phyloP scores from a whole-genome alignment of 495 filamentous ascomycete species.

The Physcia stellaris region DNA sequence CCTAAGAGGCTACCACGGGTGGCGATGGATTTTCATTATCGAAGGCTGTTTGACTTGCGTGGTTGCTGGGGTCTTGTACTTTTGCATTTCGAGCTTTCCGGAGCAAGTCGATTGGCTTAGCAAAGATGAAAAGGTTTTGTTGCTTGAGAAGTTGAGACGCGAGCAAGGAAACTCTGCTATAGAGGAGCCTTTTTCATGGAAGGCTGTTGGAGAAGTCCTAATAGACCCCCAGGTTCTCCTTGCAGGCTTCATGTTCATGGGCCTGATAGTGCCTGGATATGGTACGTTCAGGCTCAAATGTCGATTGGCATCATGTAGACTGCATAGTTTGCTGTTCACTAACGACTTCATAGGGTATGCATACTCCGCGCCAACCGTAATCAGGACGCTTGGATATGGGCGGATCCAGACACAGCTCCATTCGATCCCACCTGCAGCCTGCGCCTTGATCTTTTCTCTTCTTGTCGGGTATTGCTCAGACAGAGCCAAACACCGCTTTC shows the following conservation, averaged over 20 bases:
- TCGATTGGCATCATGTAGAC: too few relatives aligned
- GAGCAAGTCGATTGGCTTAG: constrained; percentile 18
- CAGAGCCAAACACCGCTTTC: constrained; percentile 42
- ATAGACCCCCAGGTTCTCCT: too few relatives aligned
- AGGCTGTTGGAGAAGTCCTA: too few relatives aligned
- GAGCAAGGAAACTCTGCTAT: too few relatives aligned
- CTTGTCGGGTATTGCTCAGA: constrained; percentile 43
- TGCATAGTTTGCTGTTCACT: too few relatives aligned
- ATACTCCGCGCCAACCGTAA: constrained; percentile 26
- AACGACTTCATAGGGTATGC: constrained; percentile 11
- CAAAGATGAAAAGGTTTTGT: constrained; percentile 12
- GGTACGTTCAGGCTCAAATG: too few relatives aligned
- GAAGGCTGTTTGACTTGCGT: constrained; percentile 15
- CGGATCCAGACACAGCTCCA: constrained; percentile 33
- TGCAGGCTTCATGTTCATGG: too few relatives aligned
- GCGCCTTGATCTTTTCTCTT: constrained; percentile 40
- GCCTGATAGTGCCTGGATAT: too few relatives aligned
- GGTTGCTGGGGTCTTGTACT: constrained; percentile 17
- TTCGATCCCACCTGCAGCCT: constrained; percentile 31
- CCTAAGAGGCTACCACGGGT: constrained; percentile 41
- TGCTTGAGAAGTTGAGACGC: constrained; percentile 8
- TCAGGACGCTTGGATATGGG: constrained; percentile 28
- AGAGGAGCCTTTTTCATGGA: too few relatives aligned
- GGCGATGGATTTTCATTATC: constrained; percentile 34
- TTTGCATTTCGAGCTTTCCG: constrained; percentile 23